Conservation (phyloP, 1,284 basidiomycete species). For the Trametes versicolor region DNA sequence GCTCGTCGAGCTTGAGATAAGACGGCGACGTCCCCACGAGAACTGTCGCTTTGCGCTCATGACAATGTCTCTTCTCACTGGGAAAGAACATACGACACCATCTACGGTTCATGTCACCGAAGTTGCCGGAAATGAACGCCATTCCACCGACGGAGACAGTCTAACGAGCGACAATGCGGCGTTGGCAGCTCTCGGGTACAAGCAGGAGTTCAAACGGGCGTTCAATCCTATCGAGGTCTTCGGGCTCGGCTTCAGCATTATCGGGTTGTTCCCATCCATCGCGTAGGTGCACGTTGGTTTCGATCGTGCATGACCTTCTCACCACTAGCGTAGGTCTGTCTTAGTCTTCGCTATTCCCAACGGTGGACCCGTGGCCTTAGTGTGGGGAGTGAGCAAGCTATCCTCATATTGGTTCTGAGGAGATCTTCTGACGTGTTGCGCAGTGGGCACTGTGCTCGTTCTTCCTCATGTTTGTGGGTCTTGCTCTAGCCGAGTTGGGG, state of each 20-base stretch:
- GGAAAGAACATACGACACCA: not conserved
- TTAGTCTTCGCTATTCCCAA: slow-evolving; percentile 78
- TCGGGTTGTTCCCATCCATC: slow-evolving; percentile 58
- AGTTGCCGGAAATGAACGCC: not conserved
- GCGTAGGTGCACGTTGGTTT: slow-evolving; percentile 28
- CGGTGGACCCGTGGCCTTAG: slow-evolving; percentile 82
- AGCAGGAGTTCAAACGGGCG: slow-evolving; percentile 56
- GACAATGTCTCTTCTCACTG: not conserved
- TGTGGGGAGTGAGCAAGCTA: slow-evolving; percentile 65
- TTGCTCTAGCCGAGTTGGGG: slow-evolving; percentile 76
- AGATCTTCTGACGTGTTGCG: not conserved
- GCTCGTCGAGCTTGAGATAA: not conserved
- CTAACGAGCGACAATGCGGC: slow-evolving; percentile 39
- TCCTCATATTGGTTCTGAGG: not conserved
- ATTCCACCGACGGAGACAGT: not conserved
- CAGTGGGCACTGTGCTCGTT: slow-evolving; percentile 62
- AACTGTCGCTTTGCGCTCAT: not conserved
- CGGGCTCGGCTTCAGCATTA: slow-evolving; percentile 69
- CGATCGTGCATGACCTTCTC: not conserved
- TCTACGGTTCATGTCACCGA: slow-evolving; percentile 7
- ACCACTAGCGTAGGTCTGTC: slow-evolving; percentile 52
- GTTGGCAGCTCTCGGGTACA: slow-evolving; percentile 51
- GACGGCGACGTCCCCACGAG: not conserved
- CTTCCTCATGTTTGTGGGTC: slow-evolving; percentile 67
- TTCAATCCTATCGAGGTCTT: slow-evolving; percentile 56